These are phyloP conservation scores for Penicillium sp. DNA, from an alignment of 2,329 filamentous ascomycete species.

Conservation along the genomic window DNA sequence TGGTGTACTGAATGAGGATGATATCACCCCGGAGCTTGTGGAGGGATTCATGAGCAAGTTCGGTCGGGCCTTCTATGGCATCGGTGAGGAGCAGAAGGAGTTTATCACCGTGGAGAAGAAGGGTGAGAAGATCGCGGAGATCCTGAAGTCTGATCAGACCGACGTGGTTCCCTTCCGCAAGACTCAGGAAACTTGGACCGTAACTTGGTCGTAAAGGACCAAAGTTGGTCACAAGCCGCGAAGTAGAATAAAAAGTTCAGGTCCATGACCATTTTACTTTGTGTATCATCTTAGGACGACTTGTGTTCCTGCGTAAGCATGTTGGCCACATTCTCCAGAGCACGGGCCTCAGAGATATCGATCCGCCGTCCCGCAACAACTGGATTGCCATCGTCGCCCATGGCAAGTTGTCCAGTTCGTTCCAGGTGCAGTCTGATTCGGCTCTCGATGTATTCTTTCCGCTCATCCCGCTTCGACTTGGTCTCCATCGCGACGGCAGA, in stretches of 20 bases:
- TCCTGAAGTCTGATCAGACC: constrained; percentile 57
- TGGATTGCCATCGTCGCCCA: constrained; percentile 36
- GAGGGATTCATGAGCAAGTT: constrained; percentile 61
- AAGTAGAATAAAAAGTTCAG: constrained; percentile 10
- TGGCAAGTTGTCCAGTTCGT: constrained; percentile 44
- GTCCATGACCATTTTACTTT: constrained; percentile 2
- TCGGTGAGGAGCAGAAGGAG: constrained; percentile 49
- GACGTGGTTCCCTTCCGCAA: constrained; percentile 68
- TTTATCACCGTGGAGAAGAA: constrained; percentile 61
- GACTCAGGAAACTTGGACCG: constrained; percentile 56
- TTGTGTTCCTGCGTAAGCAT: constrained; percentile 37
- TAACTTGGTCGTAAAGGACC: constrained; percentile 34
- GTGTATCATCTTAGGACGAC: constrained; percentile 8
- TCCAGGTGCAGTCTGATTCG: constrained; percentile 78
- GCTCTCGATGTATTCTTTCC: constrained; percentile 80
- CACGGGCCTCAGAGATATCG: constrained; percentile 43
- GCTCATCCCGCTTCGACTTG: constrained; percentile 66
- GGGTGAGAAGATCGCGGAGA: constrained; percentile 57
- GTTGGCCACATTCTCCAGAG: constrained; percentile 43
- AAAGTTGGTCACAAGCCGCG: not conserved
- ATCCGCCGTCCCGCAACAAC: constrained; percentile 44
- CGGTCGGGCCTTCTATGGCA: constrained; percentile 61
- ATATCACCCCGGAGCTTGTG: constrained; percentile 57
- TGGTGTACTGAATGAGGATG: constrained; percentile 55
- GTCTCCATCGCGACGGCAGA: constrained; percentile 40